phyloP scores from a whole-genome alignment of 2,329 filamentous ascomycete genomes.

The Kalmusia sp. region DNA sequence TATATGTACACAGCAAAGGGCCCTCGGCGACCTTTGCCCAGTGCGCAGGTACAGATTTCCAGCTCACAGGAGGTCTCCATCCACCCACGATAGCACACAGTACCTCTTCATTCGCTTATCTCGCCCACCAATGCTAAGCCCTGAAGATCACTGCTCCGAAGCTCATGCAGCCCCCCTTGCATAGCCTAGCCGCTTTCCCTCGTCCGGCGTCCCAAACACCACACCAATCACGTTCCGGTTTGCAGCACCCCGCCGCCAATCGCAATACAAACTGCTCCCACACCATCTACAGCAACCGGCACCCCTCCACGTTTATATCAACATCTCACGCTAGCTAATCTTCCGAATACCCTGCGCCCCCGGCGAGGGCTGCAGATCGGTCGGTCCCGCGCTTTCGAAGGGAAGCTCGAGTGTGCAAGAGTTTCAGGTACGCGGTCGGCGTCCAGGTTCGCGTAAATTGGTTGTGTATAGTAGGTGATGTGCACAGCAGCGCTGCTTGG shows the following conservation, averaged over 20 bases:
- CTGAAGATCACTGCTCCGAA: conserved; percentile 21
- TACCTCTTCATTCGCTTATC: conserved; percentile 25
- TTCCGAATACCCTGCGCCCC: conserved; percentile 19
- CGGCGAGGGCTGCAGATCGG: conserved; percentile 29
- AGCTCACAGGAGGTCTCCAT: background rate
- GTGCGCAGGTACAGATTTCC: no score
- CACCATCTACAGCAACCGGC: no score
- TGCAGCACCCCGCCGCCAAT: conserved; percentile 31
- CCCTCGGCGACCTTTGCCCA: no score
- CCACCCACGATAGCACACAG: background rate
- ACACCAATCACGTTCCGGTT: conserved; percentile 30
- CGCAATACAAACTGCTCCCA: conserved; percentile 36
- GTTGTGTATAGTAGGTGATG: conserved; percentile 17
- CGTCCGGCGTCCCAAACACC: conserved; percentile 25
- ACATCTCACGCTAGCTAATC: conserved; percentile 21
- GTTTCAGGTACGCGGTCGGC: conserved; percentile 18
- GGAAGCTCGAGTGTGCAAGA: conserved; percentile 28
- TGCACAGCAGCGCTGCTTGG: conserved; percentile 24
- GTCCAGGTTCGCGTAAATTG: conserved; percentile 19
- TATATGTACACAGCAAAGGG: no score
- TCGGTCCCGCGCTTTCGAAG: conserved; percentile 32
- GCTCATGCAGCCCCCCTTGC: conserved; percentile 23
- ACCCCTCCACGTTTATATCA: background rate
- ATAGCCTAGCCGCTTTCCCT: background rate
- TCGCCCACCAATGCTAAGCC: conserved; percentile 8